Percentiles rank a stretch among this genome's conserved stretches.
Evolutionary conservation across 305 asterid species (phyloP).

Genomic region (Lippia alba): DNA sequence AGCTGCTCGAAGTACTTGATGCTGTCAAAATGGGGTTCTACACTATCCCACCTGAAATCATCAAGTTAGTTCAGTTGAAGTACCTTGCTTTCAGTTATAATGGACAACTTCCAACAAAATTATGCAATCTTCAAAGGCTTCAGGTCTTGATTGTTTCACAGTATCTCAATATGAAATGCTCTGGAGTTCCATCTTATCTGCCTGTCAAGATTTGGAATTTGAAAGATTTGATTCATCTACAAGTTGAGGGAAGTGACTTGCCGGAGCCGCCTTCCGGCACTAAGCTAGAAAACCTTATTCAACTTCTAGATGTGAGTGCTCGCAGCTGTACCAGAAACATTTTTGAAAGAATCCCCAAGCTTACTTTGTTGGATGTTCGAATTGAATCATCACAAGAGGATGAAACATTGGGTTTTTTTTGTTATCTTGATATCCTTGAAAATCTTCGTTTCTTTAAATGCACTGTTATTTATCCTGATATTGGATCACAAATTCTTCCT

Average conservation of each 20-base stretch:
- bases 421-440: background rate
- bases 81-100: too few species aligned
- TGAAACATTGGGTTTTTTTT: background rate
- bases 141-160: too few species aligned
- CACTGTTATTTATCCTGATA: too few species aligned
- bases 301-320: slow-evolving; percentile 17
- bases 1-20: too few species aligned
- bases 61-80: too few species aligned
- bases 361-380: background rate
- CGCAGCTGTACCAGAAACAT: background rate
- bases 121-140: too few species aligned
- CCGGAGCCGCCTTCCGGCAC: background rate
- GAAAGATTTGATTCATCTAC: background rate
- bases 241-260: background rate
- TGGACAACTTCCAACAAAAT: too few species aligned
- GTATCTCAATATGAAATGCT: too few species aligned
- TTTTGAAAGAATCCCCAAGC: background rate
- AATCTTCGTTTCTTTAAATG: background rate
- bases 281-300: slow-evolving; percentile 1
- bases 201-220: background rate
- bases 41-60: too few species aligned
- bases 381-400: background rate
- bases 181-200: background rate
- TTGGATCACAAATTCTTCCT: too few species aligned
- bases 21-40: too few species aligned